A percentile compares a stretch with the other conserved stretches of the same genome.
phyloP scores from a whole-genome alignment of 257 asterid species.

The Paraleonurus japonicus region DNA sequence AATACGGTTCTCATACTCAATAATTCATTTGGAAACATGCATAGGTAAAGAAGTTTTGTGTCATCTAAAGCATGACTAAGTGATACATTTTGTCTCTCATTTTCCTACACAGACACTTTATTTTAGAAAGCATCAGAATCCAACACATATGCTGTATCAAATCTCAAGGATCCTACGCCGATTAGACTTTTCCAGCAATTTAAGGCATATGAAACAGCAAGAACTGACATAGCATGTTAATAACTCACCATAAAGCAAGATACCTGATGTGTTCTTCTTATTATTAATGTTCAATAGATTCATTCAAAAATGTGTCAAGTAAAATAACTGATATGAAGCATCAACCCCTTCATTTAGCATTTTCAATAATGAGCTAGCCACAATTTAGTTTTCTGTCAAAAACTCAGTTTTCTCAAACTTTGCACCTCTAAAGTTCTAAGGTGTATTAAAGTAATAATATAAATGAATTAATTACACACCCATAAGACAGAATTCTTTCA shows the following conservation, averaged over 20 bases:
- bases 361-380: neutral
- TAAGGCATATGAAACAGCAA: neutral
- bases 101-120: neutral
- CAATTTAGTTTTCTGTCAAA: neutral
- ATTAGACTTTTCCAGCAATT: neutral
- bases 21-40: neutral
- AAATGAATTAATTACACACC: no score
- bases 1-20: neutral
- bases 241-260: neutral
- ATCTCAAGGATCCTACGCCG: neutral
- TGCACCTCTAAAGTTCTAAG: no score
- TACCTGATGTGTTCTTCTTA: no score
- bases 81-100: neutral
- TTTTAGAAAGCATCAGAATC: neutral
- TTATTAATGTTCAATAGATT: neutral
- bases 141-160: neutral
- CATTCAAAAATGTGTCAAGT: neutral
- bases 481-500: no score
- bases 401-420: no score
- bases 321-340: neutral
- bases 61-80: neutral
- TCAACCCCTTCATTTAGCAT: neutral
- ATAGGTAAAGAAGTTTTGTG: neutral
- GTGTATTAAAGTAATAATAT: no score
- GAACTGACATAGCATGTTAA: neutral